Base-by-base conservation (phyloP, 2,329 filamentous ascomycete species). In the Chrysoporthe deuterocubensis region DNA sequence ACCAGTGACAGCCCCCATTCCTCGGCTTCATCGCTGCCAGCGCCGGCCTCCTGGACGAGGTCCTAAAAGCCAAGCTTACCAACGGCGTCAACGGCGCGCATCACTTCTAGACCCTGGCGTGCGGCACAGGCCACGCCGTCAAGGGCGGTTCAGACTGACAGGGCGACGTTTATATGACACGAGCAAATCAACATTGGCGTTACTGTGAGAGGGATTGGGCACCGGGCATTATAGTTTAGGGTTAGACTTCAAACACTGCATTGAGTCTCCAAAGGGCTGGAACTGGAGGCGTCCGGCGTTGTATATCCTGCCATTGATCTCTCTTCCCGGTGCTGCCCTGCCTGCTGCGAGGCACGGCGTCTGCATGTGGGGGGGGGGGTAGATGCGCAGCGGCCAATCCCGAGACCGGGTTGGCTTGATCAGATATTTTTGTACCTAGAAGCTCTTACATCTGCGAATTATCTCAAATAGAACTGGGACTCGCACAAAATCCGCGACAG, bases 1-100 rank as follows among this genome's bases (percentile, higher is more conserved):
- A 72, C 70, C 74, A 14, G 9, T 14, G 11, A 57, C 48, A 70
- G 68, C 67, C 56, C 32, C 89, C 92, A 1, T 96, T 93, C 80
- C 84, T 97, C 32, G 94, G 94, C 59, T 94, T 97, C 77, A 87
- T 97, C 59, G 93, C 94, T 43, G 92, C 93, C 2, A 88, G 88
- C 64, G 87, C 90, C 1, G 91, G 91, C 16, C 85, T 89, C 75
- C 80, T 95, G 59, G 87, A 83, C 37, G 67, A 76, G 61, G 73
- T 82, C 42, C 75, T 75, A 44, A 73, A 75, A 71, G 32, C 54
- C 43, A 67, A 65, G 43, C 58, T 67, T 32, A 61, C 65, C 34
- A 70, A 69, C 54, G 69, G 69, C 44, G 59, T 71, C 32, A 65
- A 66, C 32, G 67, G 58, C n/a, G 62, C 43, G 34, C 62, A 64